A percentile compares a stretch with the other conserved stretches of the same genome.
phyloP scores from a whole-genome alignment of 805 yeast genomes.

The Yarrowia osloensis region DNA sequence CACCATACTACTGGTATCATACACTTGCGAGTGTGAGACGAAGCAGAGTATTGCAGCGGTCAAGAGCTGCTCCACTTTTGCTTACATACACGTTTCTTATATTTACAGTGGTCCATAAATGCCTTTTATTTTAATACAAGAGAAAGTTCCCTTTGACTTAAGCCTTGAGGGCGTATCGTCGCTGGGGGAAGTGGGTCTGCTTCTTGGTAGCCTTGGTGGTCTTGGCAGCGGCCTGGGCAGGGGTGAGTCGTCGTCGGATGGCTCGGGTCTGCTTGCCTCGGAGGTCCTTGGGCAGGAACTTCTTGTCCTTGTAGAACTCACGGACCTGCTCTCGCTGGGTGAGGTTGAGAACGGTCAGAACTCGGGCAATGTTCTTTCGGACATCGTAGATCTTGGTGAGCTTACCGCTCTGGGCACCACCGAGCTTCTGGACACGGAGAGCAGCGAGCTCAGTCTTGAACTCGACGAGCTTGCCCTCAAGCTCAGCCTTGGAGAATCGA shows the following conservation, averaged over 20 bases:
- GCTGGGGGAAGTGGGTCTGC: conserved; percentile 95
- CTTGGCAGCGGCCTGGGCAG: conserved; percentile 74
- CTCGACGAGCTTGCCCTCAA: conserved; percentile 90
- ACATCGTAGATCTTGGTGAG: conserved; percentile 95
- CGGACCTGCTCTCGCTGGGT: conserved; percentile 94
- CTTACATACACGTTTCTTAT: no score
- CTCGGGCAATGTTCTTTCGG: conserved; percentile 98
- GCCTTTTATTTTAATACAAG: conserved; percentile 30
- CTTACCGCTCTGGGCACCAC: conserved; percentile 67
- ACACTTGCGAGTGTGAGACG: no score
- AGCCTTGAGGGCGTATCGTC: conserved; percentile 98
- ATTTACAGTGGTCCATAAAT: conserved; percentile 17
- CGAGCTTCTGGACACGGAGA: conserved; percentile 93
- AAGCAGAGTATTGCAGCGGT: no score
- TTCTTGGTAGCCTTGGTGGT: conserved; percentile 92
- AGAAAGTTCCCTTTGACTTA: conserved; percentile 44
- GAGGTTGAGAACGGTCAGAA: conserved; percentile 93
- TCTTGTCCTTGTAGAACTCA: conserved; percentile 82
- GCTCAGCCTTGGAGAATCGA: conserved; percentile 95
- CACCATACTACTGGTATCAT: no score
- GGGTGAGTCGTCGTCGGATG: conserved; percentile 93
- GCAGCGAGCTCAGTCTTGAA: conserved; percentile 95
- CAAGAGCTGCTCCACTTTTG: no score
- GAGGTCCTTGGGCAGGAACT: conserved; percentile 96
- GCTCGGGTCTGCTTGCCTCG: conserved; percentile 99